A percentile compares a stretch with the other conserved stretches of the same genome.
Evolutionary conservation across 768 basidiomycete genomes (phyloP).

Genomic region (Tylopilus intermedius): DNA sequence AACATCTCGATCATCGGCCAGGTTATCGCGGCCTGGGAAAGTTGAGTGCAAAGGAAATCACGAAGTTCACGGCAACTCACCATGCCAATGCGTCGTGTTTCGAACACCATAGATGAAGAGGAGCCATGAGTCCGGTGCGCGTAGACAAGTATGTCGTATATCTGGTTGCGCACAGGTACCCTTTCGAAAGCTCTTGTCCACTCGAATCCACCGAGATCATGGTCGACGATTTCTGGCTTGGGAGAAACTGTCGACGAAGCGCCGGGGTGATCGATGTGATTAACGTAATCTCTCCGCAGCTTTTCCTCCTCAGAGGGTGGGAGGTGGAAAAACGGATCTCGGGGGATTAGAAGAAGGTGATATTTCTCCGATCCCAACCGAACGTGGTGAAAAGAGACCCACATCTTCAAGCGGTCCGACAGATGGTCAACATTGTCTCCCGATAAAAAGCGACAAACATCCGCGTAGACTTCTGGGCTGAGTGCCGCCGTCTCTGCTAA

Average conservation of each 20-base stretch:
- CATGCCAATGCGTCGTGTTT: slow-evolving; percentile 53
- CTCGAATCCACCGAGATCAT: slow-evolving; percentile 28
- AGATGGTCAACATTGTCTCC: slow-evolving; percentile 30
- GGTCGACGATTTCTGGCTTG: slow-evolving; percentile 15
- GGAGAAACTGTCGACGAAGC: slow-evolving; percentile 11
- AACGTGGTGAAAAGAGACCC: slow-evolving; percentile 57
- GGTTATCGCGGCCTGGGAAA: slow-evolving; percentile 55
- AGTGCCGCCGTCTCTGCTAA: slow-evolving; percentile 60
- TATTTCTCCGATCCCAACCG: slow-evolving; percentile 56
- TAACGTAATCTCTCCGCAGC: slow-evolving; percentile 43
- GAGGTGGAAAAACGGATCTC: slow-evolving; percentile 54
- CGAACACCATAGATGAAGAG: slow-evolving; percentile 50
- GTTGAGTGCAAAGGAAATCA: slow-evolving; percentile 1
- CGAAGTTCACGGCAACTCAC: slow-evolving; percentile 36
- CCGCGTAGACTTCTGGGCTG: slow-evolving; percentile 48
- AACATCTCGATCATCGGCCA: slow-evolving; percentile 75
- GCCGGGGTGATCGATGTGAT: slow-evolving; percentile 29
- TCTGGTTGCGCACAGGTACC: slow-evolving; percentile 60
- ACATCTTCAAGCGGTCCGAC: slow-evolving; percentile 43
- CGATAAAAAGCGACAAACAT: slow-evolving; percentile 45
- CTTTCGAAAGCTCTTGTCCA: slow-evolving; percentile 48
- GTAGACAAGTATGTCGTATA: slow-evolving; percentile 66
- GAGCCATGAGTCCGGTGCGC: slow-evolving; percentile 58
- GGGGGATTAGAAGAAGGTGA: slow-evolving; percentile 54
- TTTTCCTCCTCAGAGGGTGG: slow-evolving; percentile 47